Percentiles rank a stretch among this genome's conserved stretches.
These are phyloP conservation scores for Pleurotus pulmonarius DNA, from an alignment of 768 basidiomycete genomes.

Conservation along the genomic window DNA sequence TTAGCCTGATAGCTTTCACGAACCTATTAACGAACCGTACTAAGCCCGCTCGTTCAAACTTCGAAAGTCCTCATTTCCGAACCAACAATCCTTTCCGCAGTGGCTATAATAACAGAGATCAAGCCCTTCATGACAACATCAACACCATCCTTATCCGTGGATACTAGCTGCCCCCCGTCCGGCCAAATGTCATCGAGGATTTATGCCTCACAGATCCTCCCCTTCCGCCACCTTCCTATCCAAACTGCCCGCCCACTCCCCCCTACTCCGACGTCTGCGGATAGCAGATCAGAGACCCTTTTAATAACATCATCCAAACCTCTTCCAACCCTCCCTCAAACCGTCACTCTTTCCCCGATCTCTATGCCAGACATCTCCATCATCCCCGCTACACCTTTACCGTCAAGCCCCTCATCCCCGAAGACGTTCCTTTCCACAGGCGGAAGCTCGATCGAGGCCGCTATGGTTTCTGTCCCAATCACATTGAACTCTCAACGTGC, in stretches of 20 bases:
- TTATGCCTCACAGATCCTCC: slow-evolving; percentile 5
- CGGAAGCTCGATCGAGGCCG: neutral
- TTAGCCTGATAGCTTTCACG: slow-evolving; percentile 8
- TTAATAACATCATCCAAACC: neutral
- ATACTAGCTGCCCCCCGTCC: neutral
- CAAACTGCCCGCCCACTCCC: neutral
- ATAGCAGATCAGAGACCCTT: neutral
- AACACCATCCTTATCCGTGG: neutral
- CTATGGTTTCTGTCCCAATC: neutral
- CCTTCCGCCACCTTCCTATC: slow-evolving; percentile 1
- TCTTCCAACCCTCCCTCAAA: slow-evolving; percentile 2
- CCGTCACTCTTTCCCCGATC: neutral
- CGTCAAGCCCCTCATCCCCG: neutral
- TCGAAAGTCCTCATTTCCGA: too few relatives aligned
- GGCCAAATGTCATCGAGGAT: slow-evolving; percentile 1
- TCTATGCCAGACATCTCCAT: slow-evolving; percentile 5
- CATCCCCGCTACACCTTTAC: slow-evolving; percentile 4
- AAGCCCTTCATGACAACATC: neutral
- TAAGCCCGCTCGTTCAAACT: slow-evolving; percentile 1
- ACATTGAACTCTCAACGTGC: neutral
- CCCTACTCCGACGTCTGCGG: neutral
- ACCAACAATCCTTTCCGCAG: too few relatives aligned
- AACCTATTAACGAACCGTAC: slow-evolving; percentile 2
- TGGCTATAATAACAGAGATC: too few relatives aligned
- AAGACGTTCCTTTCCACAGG: neutral